Conservation (phyloP, 2,329 filamentous ascomycete species). For the Aspergillus brunneoviolaceus region DNA sequence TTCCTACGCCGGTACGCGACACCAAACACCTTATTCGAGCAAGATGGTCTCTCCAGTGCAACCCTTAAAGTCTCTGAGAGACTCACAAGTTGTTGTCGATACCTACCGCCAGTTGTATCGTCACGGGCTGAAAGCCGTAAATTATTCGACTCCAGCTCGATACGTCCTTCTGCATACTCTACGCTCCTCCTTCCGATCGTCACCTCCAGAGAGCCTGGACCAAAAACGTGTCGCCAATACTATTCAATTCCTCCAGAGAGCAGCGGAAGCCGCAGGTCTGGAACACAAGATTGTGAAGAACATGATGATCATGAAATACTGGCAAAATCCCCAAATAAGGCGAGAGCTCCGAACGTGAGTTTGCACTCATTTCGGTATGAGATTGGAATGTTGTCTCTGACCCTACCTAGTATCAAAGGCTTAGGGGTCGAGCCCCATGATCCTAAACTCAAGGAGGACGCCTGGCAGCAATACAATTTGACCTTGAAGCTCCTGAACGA, state of each 20-base stretch:
- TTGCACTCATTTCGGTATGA: not conserved
- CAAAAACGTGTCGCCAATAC: slow-evolving; percentile 45
- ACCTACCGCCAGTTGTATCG: slow-evolving; percentile 61
- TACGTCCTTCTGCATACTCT: slow-evolving; percentile 51
- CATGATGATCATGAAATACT: slow-evolving; percentile 45
- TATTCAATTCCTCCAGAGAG: slow-evolving; percentile 46
- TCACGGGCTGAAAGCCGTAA: slow-evolving; percentile 53
- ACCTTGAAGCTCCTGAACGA: slow-evolving; percentile 50
- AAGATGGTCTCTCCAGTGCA: slow-evolving; percentile 12
- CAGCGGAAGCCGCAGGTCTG: slow-evolving; percentile 38
- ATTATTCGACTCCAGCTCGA: slow-evolving; percentile 58
- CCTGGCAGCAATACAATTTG: slow-evolving; percentile 44
- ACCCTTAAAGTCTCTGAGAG: slow-evolving; percentile 13
- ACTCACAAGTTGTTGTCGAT: slow-evolving; percentile 41
- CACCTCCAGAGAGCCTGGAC: slow-evolving; percentile 38
- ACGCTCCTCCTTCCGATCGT: slow-evolving; percentile 44
- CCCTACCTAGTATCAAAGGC: slow-evolving; percentile 29
- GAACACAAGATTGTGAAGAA: slow-evolving; percentile 51
- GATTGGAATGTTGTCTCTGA: slow-evolving; percentile 3
- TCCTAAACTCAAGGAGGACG: slow-evolving; percentile 32
- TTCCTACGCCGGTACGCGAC: not conserved
- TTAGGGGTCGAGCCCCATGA: slow-evolving; percentile 29
- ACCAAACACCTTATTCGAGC: not conserved
- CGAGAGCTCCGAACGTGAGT: slow-evolving; percentile 36
- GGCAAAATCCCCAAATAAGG: slow-evolving; percentile 36